A percentile compares a stretch with the other conserved stretches of the same genome.
phyloP scores from a whole-genome alignment of 257 asterid genomes.

The Jasminum sambac region DNA sequence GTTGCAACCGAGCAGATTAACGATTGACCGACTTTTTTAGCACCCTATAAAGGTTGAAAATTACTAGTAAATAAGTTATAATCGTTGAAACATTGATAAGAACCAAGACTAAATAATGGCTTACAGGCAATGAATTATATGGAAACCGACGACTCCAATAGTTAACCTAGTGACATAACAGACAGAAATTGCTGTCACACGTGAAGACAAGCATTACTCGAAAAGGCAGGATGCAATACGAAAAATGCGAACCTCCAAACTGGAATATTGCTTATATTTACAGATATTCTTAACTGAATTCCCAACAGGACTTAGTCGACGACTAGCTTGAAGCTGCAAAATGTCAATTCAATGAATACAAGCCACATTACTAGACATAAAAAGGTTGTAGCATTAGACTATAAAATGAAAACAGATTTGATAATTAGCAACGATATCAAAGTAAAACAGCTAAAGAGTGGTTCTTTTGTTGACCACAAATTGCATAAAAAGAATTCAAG shows the following conservation, averaged over 20 bases:
- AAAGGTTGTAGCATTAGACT: not conserved
- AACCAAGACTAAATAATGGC: slow-evolving; percentile 25
- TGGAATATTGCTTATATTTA: slow-evolving; percentile 35
- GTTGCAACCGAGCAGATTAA: slow-evolving; percentile 84
- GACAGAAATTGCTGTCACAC: slow-evolving; percentile 19
- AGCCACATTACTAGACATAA: not conserved
- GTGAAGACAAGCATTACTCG: not conserved
- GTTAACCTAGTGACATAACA: slow-evolving; percentile 40
- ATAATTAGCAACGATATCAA: not conserved
- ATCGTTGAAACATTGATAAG: slow-evolving; percentile 2
- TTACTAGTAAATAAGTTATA: slow-evolving; percentile 3
- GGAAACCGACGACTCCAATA: slow-evolving; percentile 40
- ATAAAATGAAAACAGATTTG: not conserved
- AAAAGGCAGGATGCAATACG: not conserved
- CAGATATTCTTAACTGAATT: slow-evolving; percentile 42
- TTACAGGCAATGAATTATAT: slow-evolving; percentile 47
- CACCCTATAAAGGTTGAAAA: slow-evolving; percentile 33
- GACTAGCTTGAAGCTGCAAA: slow-evolving; percentile 46
- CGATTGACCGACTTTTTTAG: slow-evolving; percentile 43
- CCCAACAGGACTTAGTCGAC: slow-evolving; percentile 29
- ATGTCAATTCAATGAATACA: slow-evolving; percentile 1
- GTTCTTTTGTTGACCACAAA: not conserved
- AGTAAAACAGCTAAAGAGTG: not conserved
- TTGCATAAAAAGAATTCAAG: not conserved
- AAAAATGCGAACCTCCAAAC: slow-evolving; percentile 50